Evolutionary conservation across 768 basidiomycete genomes (phyloP).

Genomic region (Boletus reticuloceps): DNA sequence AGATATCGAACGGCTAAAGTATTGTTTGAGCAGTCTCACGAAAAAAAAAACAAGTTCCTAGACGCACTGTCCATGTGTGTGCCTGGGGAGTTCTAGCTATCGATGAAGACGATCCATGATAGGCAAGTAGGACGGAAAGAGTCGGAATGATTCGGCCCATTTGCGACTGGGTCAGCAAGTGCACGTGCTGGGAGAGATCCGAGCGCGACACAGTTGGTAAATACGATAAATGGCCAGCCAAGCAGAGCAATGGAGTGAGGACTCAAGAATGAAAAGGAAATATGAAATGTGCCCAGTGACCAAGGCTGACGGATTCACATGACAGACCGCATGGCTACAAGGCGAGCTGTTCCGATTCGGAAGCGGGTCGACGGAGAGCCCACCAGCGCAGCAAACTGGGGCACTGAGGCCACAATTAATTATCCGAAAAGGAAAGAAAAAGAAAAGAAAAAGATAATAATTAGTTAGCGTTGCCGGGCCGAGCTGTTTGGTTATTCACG

Average conservation of each 20-base stretch:
- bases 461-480: conserved; percentile 17
- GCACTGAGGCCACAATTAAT: too few species aligned
- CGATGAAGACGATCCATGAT: conserved; percentile 15
- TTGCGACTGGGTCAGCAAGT: neutral
- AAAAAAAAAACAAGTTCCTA: neutral
- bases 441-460: neutral
- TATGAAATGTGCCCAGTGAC: conserved; percentile 7
- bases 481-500: conserved; percentile 12
- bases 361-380: conserved; percentile 4
- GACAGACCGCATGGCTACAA: conserved; percentile 11
- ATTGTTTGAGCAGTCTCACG: neutral
- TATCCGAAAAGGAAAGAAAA: neutral
- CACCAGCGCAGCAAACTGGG: neutral
- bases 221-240: neutral
- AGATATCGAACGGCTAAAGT: too few species aligned
- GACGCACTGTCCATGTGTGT: conserved; percentile 5
- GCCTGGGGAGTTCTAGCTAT: conserved; percentile 5
- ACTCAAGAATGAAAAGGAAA: conserved; percentile 1
- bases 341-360: conserved; percentile 8
- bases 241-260: too few species aligned
- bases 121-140: conserved; percentile 1
- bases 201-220: neutral
- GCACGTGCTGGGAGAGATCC: neutral
- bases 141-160: conserved; percentile 1
- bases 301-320: conserved; percentile 4